Evolutionary conservation across 1,284 basidiomycete genomes (phyloP).

Genomic region (Pulveroboletus sp.): DNA sequence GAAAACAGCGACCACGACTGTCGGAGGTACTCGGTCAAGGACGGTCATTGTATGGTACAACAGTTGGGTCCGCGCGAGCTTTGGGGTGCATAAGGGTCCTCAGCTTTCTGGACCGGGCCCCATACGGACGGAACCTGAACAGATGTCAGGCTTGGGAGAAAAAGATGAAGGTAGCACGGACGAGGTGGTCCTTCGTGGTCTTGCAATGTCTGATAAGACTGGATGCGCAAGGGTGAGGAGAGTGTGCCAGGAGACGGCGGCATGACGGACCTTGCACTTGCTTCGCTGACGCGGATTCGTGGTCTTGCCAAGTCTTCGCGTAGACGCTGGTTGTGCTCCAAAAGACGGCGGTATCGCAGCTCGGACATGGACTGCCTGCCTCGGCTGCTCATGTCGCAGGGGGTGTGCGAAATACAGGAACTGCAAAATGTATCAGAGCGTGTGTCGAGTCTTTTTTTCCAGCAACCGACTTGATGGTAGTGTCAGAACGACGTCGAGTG

Average conservation of each 20-base stretch:
- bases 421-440: no score
- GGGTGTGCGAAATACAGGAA: constrained; percentile 1
- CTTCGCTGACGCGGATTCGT: constrained; percentile 87
- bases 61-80: constrained; percentile 26
- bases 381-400: constrained; percentile 54
- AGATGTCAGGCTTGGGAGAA: not conserved
- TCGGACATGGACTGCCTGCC: constrained; percentile 91
- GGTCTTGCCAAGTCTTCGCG: constrained; percentile 89
- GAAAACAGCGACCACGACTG: not conserved
- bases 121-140: constrained; percentile 85
- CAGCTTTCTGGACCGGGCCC: constrained; percentile 82
- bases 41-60: constrained; percentile 35
- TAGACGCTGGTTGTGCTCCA: constrained; percentile 91
- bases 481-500: no score
- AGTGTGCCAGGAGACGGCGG: not conserved
- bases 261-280: constrained; percentile 74
- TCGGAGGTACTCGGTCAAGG: not conserved
- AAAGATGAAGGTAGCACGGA: constrained; percentile 13
- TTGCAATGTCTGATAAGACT: constrained; percentile 93
- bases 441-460: no score
- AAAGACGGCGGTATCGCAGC: constrained; percentile 90
- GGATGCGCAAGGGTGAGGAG: constrained; percentile 17
- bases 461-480: no score
- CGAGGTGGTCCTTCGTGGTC: constrained; percentile 75
- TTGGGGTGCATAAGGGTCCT: constrained; percentile 78